These are phyloP conservation scores for Nematodospora anomalae DNA, from an alignment of 1,139 yeast species.

Conservation along the genomic window DNA sequence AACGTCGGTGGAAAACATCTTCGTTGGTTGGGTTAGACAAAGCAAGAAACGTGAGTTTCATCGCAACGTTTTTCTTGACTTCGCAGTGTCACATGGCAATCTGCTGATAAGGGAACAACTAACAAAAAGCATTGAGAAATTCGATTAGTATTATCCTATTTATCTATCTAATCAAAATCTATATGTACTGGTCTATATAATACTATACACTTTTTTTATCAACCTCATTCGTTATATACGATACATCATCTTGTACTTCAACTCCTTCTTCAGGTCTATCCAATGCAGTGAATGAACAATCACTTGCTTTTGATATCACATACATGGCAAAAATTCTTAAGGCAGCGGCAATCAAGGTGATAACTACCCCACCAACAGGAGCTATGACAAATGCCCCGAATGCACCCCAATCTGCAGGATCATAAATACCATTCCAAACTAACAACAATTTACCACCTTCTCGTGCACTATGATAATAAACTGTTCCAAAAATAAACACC, in stretches of 20 bases:
- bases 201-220: constrained; percentile 9
- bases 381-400: constrained; percentile 94
- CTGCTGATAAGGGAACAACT: no score
- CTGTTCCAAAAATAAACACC: constrained; percentile 80
- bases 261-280: constrained; percentile 39
- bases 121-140: no score
- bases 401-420: constrained; percentile 83
- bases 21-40: neutral
- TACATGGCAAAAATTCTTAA: constrained; percentile 46
- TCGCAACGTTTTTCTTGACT: constrained; percentile 1
- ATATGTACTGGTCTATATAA: no score
- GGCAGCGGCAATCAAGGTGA: constrained; percentile 54
- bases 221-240: constrained; percentile 18
- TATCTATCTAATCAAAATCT: no score
- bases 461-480: constrained; percentile 67
- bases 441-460: constrained; percentile 77
- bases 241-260: constrained; percentile 15
- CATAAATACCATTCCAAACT: constrained; percentile 77
- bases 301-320: constrained; percentile 36
- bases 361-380: constrained; percentile 73
- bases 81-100: no score
- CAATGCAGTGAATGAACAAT: constrained; percentile 55
- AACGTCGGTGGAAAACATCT: constrained; percentile 12
- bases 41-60: neutral
- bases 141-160: no score